Base-by-base conservation (phyloP, 73 alveolate species). In the Halteria grandinella region DNA sequence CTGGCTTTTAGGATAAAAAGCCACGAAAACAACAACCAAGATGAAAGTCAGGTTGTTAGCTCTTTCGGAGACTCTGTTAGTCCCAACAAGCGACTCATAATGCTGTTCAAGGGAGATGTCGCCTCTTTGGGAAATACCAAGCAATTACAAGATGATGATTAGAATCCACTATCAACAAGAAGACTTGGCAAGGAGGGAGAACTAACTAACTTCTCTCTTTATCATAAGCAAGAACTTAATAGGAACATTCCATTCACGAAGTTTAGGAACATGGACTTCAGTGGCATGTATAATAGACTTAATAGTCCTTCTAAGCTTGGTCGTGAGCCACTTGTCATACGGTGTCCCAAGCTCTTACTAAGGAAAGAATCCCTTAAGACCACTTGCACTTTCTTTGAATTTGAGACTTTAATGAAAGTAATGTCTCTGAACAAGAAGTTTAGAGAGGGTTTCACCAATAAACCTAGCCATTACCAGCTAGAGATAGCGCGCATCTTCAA, bases 1-100 rank as follows among this genome's bases (percentile, higher is more conserved):
- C 10, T 66, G 15, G 80, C 80, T 1, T 66, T 66, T 44, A 66
- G 47, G 29, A 66, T 63, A 31, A 66, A 66, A 10, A 66, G 80
- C 39, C 32, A 66, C 23, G 80, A 66, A n/a, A n/a, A n/a, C n/a
- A n/a, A n/a, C n/a, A n/a, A n/a, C n/a, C n/a, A n/a, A n/a, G n/a
- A n/a, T n/a, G n/a, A n/a, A n/a, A n/a, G n/a, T n/a, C n/a, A n/a
- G n/a, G n/a, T n/a, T n/a, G n/a, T n/a, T n/a, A n/a, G n/a, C n/a
- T n/a, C n/a, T n/a, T n/a, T n/a, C n/a, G n/a, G n/a, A n/a, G n/a
- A n/a, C n/a, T n/a, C n/a, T n/a, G n/a, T n/a, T n/a, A n/a, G n/a
- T n/a, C n/a, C n/a, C n/a, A n/a, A n/a, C n/a, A n/a, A n/a, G n/a
- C n/a, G n/a, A n/a, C n/a, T n/a, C n/a, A n/a, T n/a, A n/a, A n/a